These are phyloP conservation scores for Podospora didyma DNA, from an alignment of 495 filamentous ascomycete genomes.

Conservation along the genomic window DNA sequence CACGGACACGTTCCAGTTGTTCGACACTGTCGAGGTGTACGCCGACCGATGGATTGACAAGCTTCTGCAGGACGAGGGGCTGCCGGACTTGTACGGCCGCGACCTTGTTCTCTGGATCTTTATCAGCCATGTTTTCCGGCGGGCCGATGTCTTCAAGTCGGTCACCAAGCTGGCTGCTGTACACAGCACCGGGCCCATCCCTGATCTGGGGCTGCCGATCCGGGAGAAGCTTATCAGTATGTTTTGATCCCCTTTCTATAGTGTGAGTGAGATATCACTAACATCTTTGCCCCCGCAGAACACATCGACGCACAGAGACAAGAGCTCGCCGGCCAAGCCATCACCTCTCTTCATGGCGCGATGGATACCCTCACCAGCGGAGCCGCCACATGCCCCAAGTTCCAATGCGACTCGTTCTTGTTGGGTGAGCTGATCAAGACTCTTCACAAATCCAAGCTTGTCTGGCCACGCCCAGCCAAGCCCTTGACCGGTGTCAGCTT, in stretches of 20 bases:
- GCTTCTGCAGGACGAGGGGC: conserved; percentile 1
- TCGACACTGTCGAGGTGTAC: conserved; percentile 38
- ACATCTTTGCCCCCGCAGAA: background rate
- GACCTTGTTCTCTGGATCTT: conserved; percentile 27
- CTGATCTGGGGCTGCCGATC: conserved; percentile 20
- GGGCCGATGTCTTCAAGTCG: conserved; percentile 20
- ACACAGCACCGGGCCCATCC: conserved; percentile 16
- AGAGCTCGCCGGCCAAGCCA: conserved; percentile 12
- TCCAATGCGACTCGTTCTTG: conserved; percentile 24
- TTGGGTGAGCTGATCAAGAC: conserved; percentile 26
- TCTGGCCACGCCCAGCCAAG: conserved; percentile 19
- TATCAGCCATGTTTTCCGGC: conserved; percentile 24
- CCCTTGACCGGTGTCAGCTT: conserved; percentile 22
- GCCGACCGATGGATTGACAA: conserved; percentile 40
- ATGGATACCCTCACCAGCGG: conserved; percentile 14
- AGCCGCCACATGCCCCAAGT: conserved; percentile 6
- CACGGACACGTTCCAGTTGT: conserved; percentile 49
- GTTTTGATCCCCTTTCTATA: background rate
- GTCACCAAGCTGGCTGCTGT: conserved; percentile 16
- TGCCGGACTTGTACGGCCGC: conserved; percentile 8
- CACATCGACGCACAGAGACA: conserved; percentile 23
- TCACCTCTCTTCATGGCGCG: conserved; percentile 12
- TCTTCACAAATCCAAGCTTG: conserved; percentile 8
- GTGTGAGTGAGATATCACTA: too few species aligned
- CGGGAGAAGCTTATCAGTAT: conserved; percentile 27